A percentile compares a stretch with the other conserved stretches of the same genome.
Evolutionary conservation across 2,329 filamentous ascomycete genomes (phyloP).

Genomic region (Pseudohalonectria lignicola): DNA sequence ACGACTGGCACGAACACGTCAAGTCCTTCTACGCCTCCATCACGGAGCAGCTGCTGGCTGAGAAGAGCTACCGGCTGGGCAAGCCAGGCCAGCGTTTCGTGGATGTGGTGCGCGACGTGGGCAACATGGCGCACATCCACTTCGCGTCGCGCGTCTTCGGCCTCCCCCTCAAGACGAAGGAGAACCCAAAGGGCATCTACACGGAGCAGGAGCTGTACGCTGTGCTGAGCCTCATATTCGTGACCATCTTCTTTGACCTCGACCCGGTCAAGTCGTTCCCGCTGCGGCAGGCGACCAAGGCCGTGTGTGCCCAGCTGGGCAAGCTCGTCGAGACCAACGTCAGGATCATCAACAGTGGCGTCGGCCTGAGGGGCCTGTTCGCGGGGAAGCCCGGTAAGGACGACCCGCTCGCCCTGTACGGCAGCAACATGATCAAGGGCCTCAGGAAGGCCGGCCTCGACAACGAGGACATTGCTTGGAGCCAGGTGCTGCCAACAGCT

Average conservation of each 20-base stretch:
- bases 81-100: slow-evolving; percentile 45
- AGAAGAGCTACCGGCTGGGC: slow-evolving; percentile 53
- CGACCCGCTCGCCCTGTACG: slow-evolving; percentile 50
- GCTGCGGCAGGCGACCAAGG: slow-evolving; percentile 44
- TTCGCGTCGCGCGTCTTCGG: slow-evolving; percentile 54
- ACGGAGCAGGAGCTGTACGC: slow-evolving; percentile 46
- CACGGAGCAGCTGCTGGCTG: slow-evolving; percentile 47
- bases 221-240: slow-evolving; percentile 55
- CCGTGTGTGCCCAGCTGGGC: slow-evolving; percentile 48
- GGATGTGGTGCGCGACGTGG: slow-evolving; percentile 61
- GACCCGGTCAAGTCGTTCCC: slow-evolving; percentile 58
- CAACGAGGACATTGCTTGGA: slow-evolving; percentile 57
- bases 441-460: slow-evolving; percentile 53
- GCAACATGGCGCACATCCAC: slow-evolving; percentile 54
- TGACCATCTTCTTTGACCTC: slow-evolving; percentile 53
- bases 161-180: slow-evolving; percentile 52
- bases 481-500: slow-evolving; percentile 57
- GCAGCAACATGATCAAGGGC: slow-evolving; percentile 52
- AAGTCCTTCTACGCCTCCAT: slow-evolving; percentile 57
- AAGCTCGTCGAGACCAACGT: slow-evolving; percentile 52
- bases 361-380: slow-evolving; percentile 36
- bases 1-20: slow-evolving; percentile 50
- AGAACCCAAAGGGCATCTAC: slow-evolving; percentile 48
- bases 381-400: slow-evolving; percentile 36
- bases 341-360: slow-evolving; percentile 38